These are phyloP conservation scores for Talaromyces sp. DNA, from an alignment of 2,329 filamentous ascomycete species.

Conservation along the genomic window DNA sequence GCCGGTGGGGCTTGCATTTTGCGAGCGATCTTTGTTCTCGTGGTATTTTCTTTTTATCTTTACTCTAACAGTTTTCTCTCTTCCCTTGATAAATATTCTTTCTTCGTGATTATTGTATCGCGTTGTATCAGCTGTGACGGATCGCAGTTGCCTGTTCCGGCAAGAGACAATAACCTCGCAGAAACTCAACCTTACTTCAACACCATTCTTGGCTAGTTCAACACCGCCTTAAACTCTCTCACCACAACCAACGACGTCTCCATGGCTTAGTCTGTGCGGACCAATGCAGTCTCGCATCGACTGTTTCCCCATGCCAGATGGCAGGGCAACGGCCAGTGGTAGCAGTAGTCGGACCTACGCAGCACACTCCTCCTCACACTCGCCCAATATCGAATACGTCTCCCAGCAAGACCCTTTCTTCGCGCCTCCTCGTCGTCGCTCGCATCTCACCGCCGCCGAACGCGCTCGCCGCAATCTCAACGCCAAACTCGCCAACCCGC, in stretches of 20 bases:
- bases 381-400: conserved; percentile 2
- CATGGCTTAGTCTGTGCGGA: background rate
- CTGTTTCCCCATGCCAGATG: background rate
- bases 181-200: background rate
- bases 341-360: background rate
- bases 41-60: background rate
- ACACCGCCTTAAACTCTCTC: background rate
- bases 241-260: background rate
- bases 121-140: background rate
- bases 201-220: background rate
- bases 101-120: background rate
- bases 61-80: too few relatives aligned
- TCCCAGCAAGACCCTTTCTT: conserved; percentile 9
- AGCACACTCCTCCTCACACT: background rate
- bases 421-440: conserved; percentile 17
- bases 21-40: background rate
- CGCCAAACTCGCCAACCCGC: conserved; percentile 51
- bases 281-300: background rate
- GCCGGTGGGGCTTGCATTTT: background rate
- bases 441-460: conserved; percentile 31
- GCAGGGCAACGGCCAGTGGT: background rate
- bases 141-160: background rate
- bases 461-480: conserved; percentile 37
- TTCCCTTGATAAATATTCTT: too few relatives aligned
- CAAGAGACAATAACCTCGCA: background rate